Conservation (phyloP, 108 stramenopile genomes). For the Craspedostauros australis region DNA sequence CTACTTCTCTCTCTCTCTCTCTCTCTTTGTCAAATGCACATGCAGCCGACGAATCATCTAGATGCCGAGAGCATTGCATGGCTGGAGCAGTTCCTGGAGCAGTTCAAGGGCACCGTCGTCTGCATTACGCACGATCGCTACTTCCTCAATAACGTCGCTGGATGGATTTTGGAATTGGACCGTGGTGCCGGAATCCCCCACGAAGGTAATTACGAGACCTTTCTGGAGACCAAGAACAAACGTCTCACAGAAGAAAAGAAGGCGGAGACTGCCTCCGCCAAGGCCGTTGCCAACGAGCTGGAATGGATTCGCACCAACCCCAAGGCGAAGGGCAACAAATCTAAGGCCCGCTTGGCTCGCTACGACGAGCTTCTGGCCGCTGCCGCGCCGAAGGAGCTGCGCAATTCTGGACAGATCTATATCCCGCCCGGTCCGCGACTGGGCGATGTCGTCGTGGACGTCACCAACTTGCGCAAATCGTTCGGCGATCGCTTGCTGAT, state of each 20-base stretch:
- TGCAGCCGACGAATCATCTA: slow-evolving; percentile 33
- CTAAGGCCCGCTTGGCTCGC: slow-evolving; percentile 82
- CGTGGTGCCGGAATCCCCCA: slow-evolving; percentile 89
- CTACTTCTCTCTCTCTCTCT: too few relatives aligned
- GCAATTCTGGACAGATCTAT: slow-evolving; percentile 84
- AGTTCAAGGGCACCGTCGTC: slow-evolving; percentile 94
- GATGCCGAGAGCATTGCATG: slow-evolving; percentile 50
- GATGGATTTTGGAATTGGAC: slow-evolving; percentile 96
- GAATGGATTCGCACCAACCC: slow-evolving; percentile 90
- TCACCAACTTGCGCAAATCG: slow-evolving; percentile 56
- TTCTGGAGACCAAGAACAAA: slow-evolving; percentile 88
- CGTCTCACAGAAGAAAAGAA: slow-evolving; percentile 85
- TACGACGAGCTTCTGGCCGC: slow-evolving; percentile 87
- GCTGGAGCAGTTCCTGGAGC: slow-evolving; percentile 85
- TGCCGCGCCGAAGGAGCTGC: slow-evolving; percentile 66
- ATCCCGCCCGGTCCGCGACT: slow-evolving; percentile 92
- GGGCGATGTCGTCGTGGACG: slow-evolving; percentile 85
- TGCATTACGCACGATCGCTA: slow-evolving; percentile 94
- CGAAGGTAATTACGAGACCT: slow-evolving; percentile 92
- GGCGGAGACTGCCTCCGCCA: slow-evolving; percentile 63
- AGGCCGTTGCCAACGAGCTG: slow-evolving; percentile 78
- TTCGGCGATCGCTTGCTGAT: slow-evolving; percentile 82
- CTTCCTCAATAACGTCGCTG: slow-evolving; percentile 92
- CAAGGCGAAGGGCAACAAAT: slow-evolving; percentile 87
- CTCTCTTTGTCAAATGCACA: neutral